Evolutionary conservation across 768 basidiomycete genomes (phyloP).

Genomic region (Leccinellum albellum): DNA sequence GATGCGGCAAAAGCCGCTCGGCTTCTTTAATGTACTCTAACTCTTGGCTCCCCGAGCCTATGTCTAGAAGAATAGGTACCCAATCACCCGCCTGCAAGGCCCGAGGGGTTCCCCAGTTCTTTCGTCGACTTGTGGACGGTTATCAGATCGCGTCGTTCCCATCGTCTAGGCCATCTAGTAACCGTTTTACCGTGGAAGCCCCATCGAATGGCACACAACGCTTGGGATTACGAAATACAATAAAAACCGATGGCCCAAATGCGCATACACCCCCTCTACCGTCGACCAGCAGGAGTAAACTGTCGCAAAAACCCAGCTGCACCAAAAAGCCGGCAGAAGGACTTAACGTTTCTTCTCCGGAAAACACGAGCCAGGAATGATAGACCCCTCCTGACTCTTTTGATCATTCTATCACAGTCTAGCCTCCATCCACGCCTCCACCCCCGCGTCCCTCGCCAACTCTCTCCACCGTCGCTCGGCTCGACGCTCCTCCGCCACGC

Average conservation of each 20-base stretch:
- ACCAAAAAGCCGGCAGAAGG: not conserved
- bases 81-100: too few species aligned
- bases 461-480: constrained; percentile 7
- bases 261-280: not conserved
- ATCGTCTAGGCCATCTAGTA: too few species aligned
- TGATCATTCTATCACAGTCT: constrained; percentile 21
- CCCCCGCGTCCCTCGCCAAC: constrained; percentile 14
- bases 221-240: not conserved
- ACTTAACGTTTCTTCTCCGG: not conserved
- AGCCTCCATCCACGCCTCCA: constrained; percentile 28
- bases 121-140: too few species aligned
- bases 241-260: not conserved
- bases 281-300: not conserved
- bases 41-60: too few species aligned
- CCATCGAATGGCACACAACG: too few species aligned
- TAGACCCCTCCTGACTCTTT: not conserved
- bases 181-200: too few species aligned
- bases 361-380: not conserved
- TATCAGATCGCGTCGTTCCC: too few species aligned
- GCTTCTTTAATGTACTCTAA: too few species aligned
- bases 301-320: not conserved
- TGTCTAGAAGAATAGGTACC: too few species aligned
- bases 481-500: constrained; percentile 6
- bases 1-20: too few species aligned
- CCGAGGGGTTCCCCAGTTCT: too few species aligned